Evolutionary conservation across 2,329 filamentous ascomycete genomes (phyloP), one percentile per base, ranked within the genome.

Genomic region (Beauveria sp.): DNA sequence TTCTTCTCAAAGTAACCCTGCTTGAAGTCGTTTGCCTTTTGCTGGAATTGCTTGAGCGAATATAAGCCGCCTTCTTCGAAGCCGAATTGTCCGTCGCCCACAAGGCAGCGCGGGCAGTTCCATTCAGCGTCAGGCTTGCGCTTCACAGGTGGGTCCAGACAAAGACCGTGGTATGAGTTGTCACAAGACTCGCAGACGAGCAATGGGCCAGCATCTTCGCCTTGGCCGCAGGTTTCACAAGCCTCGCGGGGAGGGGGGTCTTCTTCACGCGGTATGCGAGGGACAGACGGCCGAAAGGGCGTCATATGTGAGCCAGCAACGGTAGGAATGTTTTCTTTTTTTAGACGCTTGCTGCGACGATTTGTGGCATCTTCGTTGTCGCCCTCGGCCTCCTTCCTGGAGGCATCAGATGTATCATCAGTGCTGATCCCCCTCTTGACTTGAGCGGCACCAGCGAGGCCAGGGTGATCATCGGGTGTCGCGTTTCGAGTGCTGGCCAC

Each of bases 301-400:
- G 91, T 94, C 92, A 97, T 97, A 76, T 97, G 92, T 57, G 93
- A 97, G 59, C 94, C 94, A 65, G 92, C 92, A 66, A 99, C 91
- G 40, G 91, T 96, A 48, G 93, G 91, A 41, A 87, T 83, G 48
- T 80, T 78, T 74, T 85, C 83, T 62, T 96, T 96, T 74, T 94
- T 96, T 14, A 96, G 80, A 48, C 94, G 86, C 77, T 99, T 99
- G 74, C 92, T 97, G 62, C 93, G 87, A 64, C 94, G 85, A 65
- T 89, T 91, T 64, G 41, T 28, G 22, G 84, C 84, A 66, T 78
- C 79, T 55, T 91, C 88, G 58, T 91, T 87, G 10, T 84, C 83
- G 12, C 70, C 70, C 4, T 76, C 75, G 10, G 69, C 71, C 22
- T 84, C 82, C 63, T 79, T 81, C 64, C 73, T 79, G 2, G 74